Evolutionary conservation across 305 asterid species (phyloP).

Genomic region (Solanum hybrid): DNA sequence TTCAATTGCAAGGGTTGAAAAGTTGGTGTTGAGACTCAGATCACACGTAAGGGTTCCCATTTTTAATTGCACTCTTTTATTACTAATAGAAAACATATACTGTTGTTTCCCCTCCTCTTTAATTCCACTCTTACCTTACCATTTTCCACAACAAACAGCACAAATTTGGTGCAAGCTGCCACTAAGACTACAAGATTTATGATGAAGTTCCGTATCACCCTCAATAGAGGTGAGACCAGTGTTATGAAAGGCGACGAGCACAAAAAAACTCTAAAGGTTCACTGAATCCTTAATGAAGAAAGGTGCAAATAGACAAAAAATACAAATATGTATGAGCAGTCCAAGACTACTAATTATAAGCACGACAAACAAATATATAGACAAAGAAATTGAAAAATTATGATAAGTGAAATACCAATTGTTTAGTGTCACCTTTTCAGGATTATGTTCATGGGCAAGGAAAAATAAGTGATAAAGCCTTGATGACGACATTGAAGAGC

Average conservation of each 20-base stretch:
- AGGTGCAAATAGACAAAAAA: background rate
- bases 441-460: background rate
- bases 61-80: background rate
- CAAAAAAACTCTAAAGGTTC: background rate
- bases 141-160: background rate
- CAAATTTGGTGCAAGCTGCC: background rate
- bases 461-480: background rate
- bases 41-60: background rate
- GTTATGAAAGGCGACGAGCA: background rate
- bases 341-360: background rate
- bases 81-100: background rate
- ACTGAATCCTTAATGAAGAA: background rate
- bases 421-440: background rate
- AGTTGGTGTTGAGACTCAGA: background rate
- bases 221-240: background rate
- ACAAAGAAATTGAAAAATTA: background rate
- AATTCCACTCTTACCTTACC: background rate
- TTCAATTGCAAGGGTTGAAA: background rate
- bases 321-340: background rate
- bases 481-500: background rate
- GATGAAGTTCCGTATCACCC: background rate
- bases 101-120: background rate
- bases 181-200: background rate
- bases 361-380: background rate
- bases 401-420: background rate